Evolutionary conservation across 2,329 filamentous ascomycete genomes (phyloP), one percentile per base, ranked within the genome.

Genomic region (Colletotrichum sojae): DNA sequence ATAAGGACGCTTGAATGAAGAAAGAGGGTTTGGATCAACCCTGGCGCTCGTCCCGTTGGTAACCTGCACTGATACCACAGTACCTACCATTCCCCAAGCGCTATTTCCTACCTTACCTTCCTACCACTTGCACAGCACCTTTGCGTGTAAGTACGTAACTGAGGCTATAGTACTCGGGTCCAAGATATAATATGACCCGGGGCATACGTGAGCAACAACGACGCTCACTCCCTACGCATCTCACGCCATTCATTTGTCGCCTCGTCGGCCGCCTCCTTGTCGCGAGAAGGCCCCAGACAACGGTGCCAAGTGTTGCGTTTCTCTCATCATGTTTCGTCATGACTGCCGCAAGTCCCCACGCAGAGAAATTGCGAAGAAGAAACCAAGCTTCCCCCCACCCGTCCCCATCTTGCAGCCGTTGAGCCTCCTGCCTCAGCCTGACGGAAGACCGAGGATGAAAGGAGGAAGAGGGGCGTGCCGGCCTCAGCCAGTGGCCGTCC

Each of bases 271-370:
- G 31, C 31, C 31, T 36, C 31, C 31, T 36, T 36, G 31, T 36
- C 31, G 31, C 31, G 31, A 36, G 31, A 36, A 10, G 31, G 8
- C 31, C 31, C 8, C 8, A 36, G 31, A 2, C 3, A 36, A 9
- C 36, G 5, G 27, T 13, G 27, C 52, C 55, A 40, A 55, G 57
- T 9, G 20, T 55, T 55, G 49, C 31, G 18, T 40, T 62, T 55
- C 22, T 20, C 40, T 54, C 40, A 65, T 48, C 31, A 36, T 27
- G 66, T 46, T 55, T 59, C 54, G 54, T 65, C 66, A 69, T 69
- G 13, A 25, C 39, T 36, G 51, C 53, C 46, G 27, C 20, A 45
- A 3, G 10, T 31, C 15, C 49, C 54, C 12, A 25, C 10, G 18
- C 22, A 55, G 48, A 53, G 43, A 64, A 67, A 54, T 36, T 16